Conservation (phyloP, 2,329 filamentous ascomycete genomes). For the Calonectria pauciramosa region DNA sequence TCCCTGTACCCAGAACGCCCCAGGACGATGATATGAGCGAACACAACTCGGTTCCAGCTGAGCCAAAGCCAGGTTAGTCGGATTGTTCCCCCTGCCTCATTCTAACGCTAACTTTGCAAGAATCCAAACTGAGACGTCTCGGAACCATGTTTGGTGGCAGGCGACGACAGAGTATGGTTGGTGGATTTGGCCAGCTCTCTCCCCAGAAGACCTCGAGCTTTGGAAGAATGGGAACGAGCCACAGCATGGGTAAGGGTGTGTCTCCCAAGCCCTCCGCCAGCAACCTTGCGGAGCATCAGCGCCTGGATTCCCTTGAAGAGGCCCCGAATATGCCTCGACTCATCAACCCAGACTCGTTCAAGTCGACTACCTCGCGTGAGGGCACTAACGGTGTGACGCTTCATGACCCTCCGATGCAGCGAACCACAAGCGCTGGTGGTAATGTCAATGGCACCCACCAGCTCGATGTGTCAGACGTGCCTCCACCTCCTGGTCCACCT, state of each 20-base stretch:
- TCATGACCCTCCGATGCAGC: conserved; percentile 47
- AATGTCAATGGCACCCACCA: conserved; percentile 63
- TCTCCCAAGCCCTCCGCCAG: conserved; percentile 72
- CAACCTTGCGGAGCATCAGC: conserved; percentile 68
- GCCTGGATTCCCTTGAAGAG: conserved; percentile 71
- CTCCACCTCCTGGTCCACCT: conserved; percentile 66
- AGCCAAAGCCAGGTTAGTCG: conserved; percentile 54
- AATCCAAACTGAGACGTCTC: conserved; percentile 72
- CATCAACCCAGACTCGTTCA: conserved; percentile 45
- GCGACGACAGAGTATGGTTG: conserved; percentile 76
- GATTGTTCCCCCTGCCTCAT: not conserved
- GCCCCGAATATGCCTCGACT: conserved; percentile 59
- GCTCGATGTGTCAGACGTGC: conserved; percentile 64
- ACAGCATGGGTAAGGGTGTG: conserved; percentile 61
- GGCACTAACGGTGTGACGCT: conserved; percentile 61
- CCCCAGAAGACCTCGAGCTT: conserved; percentile 70
- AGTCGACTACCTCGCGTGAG: conserved; percentile 51
- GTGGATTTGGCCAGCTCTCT: conserved; percentile 70
- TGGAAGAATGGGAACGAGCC: conserved; percentile 74
- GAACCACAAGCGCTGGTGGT: conserved; percentile 45
- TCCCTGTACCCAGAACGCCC: conserved; percentile 31
- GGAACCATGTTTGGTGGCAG: conserved; percentile 77
- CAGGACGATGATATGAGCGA: conserved; percentile 58
- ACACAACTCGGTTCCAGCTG: conserved; percentile 51
- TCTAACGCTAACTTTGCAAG: conserved; percentile 48